Conservation (phyloP, 2,329 filamentous ascomycete genomes). For the Cryphonectria nitschkei region DNA sequence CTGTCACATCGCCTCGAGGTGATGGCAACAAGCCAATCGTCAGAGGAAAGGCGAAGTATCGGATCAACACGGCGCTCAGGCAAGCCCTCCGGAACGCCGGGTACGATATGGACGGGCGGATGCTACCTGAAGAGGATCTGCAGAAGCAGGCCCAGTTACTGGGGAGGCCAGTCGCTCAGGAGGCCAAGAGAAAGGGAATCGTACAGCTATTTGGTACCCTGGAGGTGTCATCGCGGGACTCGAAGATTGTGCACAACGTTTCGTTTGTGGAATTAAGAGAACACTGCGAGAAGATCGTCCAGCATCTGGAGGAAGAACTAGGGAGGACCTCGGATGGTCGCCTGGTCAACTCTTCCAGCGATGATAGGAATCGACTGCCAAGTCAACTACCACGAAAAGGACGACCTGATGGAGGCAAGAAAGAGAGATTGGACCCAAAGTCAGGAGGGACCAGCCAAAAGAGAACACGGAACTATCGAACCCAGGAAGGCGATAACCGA, state of each 20-base stretch:
- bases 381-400: background rate
- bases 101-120: constrained; percentile 32
- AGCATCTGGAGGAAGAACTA: constrained; percentile 25
- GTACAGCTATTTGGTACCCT: constrained; percentile 31
- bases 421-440: too few species aligned
- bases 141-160: background rate
- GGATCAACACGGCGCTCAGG: constrained; percentile 30
- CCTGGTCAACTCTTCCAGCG: background rate
- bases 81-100: constrained; percentile 33
- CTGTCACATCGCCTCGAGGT: background rate
- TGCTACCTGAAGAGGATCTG: background rate
- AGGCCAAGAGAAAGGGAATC: background rate
- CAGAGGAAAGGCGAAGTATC: constrained; percentile 17
- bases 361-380: background rate
- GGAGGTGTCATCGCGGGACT: constrained; percentile 22
- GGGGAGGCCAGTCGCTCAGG: background rate
- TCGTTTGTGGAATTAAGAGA: constrained; percentile 20
- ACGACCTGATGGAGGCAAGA: background rate
- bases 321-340: background rate
- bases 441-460: background rate
- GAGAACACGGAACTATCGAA: background rate
- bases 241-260: constrained; percentile 13
- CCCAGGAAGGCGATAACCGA: background rate
- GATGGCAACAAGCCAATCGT: constrained; percentile 6
- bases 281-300: constrained; percentile 24